phyloP scores from a whole-genome alignment of 2,329 filamentous ascomycete genomes.

The Ceratocystis eucalypticola region DNA sequence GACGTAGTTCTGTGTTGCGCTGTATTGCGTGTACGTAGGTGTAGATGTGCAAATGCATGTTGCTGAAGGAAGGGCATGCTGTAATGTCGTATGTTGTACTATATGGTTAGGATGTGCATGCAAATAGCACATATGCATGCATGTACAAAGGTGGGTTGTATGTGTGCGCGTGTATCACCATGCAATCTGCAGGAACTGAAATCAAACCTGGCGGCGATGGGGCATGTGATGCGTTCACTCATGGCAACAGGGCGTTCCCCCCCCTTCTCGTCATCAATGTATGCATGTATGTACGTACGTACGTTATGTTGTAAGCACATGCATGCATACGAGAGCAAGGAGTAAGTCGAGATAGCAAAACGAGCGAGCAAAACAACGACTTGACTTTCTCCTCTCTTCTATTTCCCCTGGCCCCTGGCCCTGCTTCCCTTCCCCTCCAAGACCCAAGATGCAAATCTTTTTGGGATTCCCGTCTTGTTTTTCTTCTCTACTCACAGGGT shows the following conservation, averaged over 20 bases:
- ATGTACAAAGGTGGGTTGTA: not conserved
- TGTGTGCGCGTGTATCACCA: not conserved
- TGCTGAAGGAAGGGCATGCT: not conserved
- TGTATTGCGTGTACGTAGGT: not conserved
- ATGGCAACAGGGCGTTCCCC: not conserved
- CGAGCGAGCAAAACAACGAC: not conserved
- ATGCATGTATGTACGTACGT: not conserved
- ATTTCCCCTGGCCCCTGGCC: constrained; percentile 1
- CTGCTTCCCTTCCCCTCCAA: not conserved
- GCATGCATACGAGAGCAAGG: not conserved
- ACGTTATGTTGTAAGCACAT: no score
- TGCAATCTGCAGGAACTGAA: constrained; percentile 2
- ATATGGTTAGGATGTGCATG: not conserved
- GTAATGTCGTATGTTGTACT: no score
- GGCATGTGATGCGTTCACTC: not conserved
- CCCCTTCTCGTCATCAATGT: not conserved
- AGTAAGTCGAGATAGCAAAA: not conserved
- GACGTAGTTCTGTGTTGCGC: not conserved
- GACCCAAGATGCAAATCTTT: constrained; percentile 1
- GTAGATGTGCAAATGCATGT: not conserved
- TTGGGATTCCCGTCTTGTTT: constrained; percentile 2
- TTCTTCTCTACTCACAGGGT: not conserved
- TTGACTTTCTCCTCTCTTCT: not conserved
- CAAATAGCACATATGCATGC: not conserved
- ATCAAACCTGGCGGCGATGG: not conserved